These are phyloP conservation scores for Populus davidiana DNA, from an alignment of 345 rosid species.

Conservation along the genomic window DNA sequence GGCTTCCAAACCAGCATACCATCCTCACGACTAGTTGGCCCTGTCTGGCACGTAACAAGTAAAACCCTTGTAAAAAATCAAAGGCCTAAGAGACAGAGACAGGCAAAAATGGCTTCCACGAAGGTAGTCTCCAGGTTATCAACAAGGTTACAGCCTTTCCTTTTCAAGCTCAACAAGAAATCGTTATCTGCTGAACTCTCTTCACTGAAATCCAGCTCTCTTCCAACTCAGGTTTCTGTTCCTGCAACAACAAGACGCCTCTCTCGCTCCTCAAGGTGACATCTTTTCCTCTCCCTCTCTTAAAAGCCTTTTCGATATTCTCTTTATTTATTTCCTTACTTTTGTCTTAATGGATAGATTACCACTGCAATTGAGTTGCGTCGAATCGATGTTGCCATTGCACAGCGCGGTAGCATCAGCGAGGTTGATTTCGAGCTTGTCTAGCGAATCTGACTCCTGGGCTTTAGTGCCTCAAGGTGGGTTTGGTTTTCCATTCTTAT, in stretches of 20 bases:
- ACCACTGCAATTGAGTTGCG: slow-evolving; percentile 56
- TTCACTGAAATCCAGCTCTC: slow-evolving; percentile 28
- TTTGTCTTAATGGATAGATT: slow-evolving; percentile 31
- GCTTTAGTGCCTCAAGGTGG: slow-evolving; percentile 77
- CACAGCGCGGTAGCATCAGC: slow-evolving; percentile 67
- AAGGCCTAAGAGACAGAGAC: not conserved
- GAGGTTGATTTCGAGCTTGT: slow-evolving; percentile 56
- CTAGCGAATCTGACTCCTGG: slow-evolving; percentile 55
- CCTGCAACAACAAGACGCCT: slow-evolving; percentile 33
- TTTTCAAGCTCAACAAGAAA: slow-evolving; percentile 34
- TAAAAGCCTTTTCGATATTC: not conserved
- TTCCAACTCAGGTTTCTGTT: slow-evolving; percentile 17
- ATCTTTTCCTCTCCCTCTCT: not conserved
- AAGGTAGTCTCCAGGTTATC: slow-evolving; percentile 48
- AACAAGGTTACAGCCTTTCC: slow-evolving; percentile 41
- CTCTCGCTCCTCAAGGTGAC: slow-evolving; percentile 39
- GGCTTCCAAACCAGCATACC: too few relatives aligned
- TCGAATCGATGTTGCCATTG: slow-evolving; percentile 56
- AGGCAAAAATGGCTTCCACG: slow-evolving; percentile 44
- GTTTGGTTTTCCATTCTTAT: not conserved
- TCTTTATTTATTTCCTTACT: not conserved
- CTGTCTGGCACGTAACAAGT: too few relatives aligned
- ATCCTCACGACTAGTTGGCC: too few relatives aligned
- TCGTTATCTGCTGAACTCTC: slow-evolving; percentile 36
- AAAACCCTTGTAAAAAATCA: not conserved